These are phyloP conservation scores for Ciborinia camelliae DNA, from an alignment of 2,329 filamentous ascomycete genomes.

Conservation along the genomic window DNA sequence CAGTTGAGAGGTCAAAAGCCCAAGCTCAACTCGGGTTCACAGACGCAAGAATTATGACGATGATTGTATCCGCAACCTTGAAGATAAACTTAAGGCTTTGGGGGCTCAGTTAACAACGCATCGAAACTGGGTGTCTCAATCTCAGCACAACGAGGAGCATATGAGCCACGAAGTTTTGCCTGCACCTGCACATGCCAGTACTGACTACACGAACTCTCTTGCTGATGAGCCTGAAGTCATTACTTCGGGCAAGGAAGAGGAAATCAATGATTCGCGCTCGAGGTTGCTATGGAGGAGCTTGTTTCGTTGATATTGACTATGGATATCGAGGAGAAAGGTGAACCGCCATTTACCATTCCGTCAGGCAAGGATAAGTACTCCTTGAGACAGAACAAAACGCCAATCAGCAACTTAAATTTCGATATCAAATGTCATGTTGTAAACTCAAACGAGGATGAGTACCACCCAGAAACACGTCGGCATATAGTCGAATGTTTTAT, in stretches of 20 bases:
- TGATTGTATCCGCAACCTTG: background rate
- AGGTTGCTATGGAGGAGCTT: slow-evolving; percentile 2
- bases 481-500: background rate
- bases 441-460: background rate
- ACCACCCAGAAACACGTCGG: background rate
- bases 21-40: background rate
- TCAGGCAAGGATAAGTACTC: slow-evolving; percentile 3
- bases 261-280: background rate
- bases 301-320: slow-evolving; percentile 8
- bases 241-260: background rate
- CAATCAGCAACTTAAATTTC: background rate
- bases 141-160: background rate
- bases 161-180: slow-evolving; percentile 1
- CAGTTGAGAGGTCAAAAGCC: background rate
- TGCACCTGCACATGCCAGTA: background rate
- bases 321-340: slow-evolving; percentile 1
- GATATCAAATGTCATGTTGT: background rate
- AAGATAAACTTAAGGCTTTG: background rate
- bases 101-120: background rate
- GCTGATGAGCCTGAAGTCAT: background rate
- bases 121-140: background rate
- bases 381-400: background rate
- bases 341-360: slow-evolving; percentile 1
- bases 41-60: background rate
- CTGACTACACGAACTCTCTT: background rate